These are phyloP conservation scores for Phytophthora cajani DNA, from an alignment of 352 stramenopile genomes.

Conservation along the genomic window DNA sequence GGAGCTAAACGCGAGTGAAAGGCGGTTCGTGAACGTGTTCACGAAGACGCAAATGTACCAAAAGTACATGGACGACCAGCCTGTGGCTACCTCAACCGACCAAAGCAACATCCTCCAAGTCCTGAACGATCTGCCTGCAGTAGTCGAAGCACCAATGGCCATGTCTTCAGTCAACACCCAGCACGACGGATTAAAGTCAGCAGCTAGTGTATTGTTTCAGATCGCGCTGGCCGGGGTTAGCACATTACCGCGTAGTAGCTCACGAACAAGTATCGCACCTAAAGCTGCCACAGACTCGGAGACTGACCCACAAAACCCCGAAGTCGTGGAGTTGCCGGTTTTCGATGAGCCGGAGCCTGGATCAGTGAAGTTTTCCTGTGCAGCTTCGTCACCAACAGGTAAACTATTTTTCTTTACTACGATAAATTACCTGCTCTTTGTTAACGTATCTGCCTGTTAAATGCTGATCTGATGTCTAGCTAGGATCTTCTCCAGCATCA, in stretches of 20 bases:
- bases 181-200: conserved; percentile 34
- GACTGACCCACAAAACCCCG: neutral
- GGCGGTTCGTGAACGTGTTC: conserved; percentile 37
- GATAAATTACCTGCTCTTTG: neutral
- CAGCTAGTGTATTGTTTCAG: conserved; percentile 42
- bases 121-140: neutral
- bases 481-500: conserved; percentile 24
- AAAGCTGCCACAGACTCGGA: conserved; percentile 1
- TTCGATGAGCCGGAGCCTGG: conserved; percentile 14
- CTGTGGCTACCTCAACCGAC: conserved; percentile 7
- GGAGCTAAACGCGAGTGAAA: conserved; percentile 20
- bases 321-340: conserved; percentile 2
- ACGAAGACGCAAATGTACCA: conserved; percentile 64
- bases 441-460: conserved; percentile 16
- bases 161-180: conserved; percentile 8
- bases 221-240: conserved; percentile 48
- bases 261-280: neutral
- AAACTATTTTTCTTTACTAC: neutral
- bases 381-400: conserved; percentile 24
- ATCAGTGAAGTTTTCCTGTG: conserved; percentile 11
- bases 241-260: conserved; percentile 4
- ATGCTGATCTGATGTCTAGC: conserved; percentile 22
- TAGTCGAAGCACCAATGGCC: neutral
- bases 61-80: conserved; percentile 55
- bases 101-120: conserved; percentile 12